Evolutionary conservation across 768 basidiomycete genomes (phyloP).

Genomic region (Omphalotus guepiniiformis): DNA sequence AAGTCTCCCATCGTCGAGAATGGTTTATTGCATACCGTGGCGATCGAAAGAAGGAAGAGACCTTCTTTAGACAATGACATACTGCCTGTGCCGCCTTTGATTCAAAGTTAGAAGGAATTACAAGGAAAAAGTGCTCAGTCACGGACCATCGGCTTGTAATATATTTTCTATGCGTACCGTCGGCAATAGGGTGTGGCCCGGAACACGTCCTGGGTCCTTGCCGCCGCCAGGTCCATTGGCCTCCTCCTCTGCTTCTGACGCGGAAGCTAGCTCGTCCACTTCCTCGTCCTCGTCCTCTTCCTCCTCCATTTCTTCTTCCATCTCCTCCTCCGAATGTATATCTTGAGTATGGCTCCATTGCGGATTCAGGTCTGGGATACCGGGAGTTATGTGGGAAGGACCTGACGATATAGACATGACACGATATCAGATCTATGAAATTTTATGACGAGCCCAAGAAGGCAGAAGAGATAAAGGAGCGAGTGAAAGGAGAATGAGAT

Average conservation of each 20-base stretch:
- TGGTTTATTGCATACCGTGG: constrained; percentile 49
- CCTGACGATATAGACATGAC: constrained; percentile 6
- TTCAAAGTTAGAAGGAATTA: constrained; percentile 9
- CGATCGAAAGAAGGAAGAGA: constrained; percentile 67
- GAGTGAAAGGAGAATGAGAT: neutral
- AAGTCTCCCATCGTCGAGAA: constrained; percentile 7
- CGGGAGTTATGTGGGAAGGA: neutral
- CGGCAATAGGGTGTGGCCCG: constrained; percentile 68
- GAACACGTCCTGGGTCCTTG: constrained; percentile 36
- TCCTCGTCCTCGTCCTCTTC: constrained; percentile 49
- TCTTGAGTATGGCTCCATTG: constrained; percentile 3
- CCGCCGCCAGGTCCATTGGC: constrained; percentile 18
- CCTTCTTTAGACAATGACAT: constrained; percentile 75
- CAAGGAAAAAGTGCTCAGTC: neutral
- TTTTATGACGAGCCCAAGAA: neutral
- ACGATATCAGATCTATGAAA: no score
- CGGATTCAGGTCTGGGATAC: neutral
- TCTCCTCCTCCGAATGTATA: neutral
- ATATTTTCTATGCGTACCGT: constrained; percentile 68
- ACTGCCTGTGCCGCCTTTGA: constrained; percentile 45
- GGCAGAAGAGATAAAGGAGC: neutral
- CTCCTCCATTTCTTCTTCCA: neutral
- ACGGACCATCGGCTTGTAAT: constrained; percentile 71
- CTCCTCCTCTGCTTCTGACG: constrained; percentile 36
- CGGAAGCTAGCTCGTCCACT: constrained; percentile 63